Percentiles rank a stretch among this genome's conserved stretches.
Evolutionary conservation across 1,139 yeast species (phyloP).

Genomic region (Waltiozyma sp.): DNA sequence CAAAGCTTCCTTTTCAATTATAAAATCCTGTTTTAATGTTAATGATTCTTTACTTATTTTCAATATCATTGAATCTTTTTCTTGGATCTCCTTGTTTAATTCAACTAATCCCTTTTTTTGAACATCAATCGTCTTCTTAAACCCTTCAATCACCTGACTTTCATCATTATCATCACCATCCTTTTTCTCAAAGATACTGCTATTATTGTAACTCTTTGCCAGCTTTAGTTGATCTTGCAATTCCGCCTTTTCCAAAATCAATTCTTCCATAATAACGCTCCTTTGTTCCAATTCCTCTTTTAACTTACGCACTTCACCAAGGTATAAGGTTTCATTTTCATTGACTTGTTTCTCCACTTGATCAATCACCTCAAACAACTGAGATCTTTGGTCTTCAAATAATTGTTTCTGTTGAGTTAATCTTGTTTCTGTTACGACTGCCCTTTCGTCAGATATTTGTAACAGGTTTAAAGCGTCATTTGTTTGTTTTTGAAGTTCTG

Average conservation of each 20-base stretch:
- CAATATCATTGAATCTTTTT: conserved; percentile 6
- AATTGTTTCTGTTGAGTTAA: conserved; percentile 32
- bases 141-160: conserved; percentile 7
- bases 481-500: conserved; percentile 7
- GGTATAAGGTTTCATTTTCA: conserved; percentile 23
- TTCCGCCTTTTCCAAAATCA: conserved; percentile 5
- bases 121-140: conserved; percentile 10
- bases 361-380: conserved; percentile 46
- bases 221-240: conserved; percentile 6
- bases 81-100: conserved; percentile 6
- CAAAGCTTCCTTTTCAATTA: conserved; percentile 22
- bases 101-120: conserved; percentile 10
- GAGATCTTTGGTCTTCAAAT: conserved; percentile 43
- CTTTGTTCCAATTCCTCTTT: conserved; percentile 17
- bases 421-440: conserved; percentile 16
- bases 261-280: conserved; percentile 10
- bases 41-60: conserved; percentile 10
- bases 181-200: background rate
- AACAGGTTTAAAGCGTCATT: conserved; percentile 5
- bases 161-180: background rate
- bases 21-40: conserved; percentile 16
- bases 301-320: conserved; percentile 19
- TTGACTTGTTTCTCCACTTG: conserved; percentile 32
- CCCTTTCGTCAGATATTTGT: conserved; percentile 10
- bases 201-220: background rate